Base-by-base conservation (phyloP, 805 yeast genomes). In the Candida maris region DNA sequence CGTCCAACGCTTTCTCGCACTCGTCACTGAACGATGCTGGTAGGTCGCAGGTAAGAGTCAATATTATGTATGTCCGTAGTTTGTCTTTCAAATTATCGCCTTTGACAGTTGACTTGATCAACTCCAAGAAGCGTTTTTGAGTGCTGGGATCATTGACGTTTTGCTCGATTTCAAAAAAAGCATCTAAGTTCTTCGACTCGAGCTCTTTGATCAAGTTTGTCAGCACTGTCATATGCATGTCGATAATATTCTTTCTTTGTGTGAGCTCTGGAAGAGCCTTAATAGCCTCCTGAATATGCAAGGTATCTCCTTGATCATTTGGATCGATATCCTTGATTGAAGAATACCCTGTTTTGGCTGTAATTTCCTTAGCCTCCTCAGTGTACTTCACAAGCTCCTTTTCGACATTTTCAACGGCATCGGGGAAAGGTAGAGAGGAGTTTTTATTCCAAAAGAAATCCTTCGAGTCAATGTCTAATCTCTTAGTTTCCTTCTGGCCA, bases 321-420 rank as follows among this genome's bases (percentile, higher is more conserved):
- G 81, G 82, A 55, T 85, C 85, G 29, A 89, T 71, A 44, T 88
- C 96, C 46, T 76, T 78, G 30, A 89, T 63, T 17, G 86, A 79
- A 6, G 81, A 69, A 26, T 85, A 85, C 15, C 77, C 79, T 1
- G 95, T 82, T 45, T 75, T 79, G 32, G 75, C 73, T 1, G 97
- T 87, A 34, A 94, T 70, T 41, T 84, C 94, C 43, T 81, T 82
- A 2, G 97, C 96, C 50, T 87, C 96, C 39, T 75, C 74, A 48
- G 89, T 91, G 63, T 93, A 93, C 37, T 72, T 70, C 41, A 81
- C 77, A 42, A 89, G 70, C 41, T 87, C 97, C 19, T 71, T 63
- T 54, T 93, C 97, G 15, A 95, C 94, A 61, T 86, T 86, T 59
- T 93, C 98, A 22, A 95, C 98, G n/a, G 94, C 97, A 57, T 91